phyloP scores from a whole-genome alignment of 148 eudicot genomes.

The Rheum nobile region DNA sequence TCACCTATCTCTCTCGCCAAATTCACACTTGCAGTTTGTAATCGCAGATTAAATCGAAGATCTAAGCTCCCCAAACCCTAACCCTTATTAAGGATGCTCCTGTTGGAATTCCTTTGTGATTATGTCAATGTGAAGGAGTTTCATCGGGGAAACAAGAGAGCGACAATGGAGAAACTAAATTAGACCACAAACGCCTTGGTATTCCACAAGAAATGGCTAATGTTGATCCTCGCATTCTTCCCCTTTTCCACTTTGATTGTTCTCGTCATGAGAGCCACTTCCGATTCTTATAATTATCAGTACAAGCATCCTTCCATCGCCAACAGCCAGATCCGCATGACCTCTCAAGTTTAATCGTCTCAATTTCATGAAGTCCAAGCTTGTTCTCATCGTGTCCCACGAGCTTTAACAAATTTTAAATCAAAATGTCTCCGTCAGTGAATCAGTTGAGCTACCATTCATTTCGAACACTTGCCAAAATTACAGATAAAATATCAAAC shows the following conservation, averaged over 20 bases:
- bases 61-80: slow-evolving; percentile 11
- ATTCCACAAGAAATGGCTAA: slow-evolving; percentile 49
- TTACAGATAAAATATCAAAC: no score
- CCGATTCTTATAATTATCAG: slow-evolving; percentile 27
- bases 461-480: no score
- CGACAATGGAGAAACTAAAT: slow-evolving; percentile 41
- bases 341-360: slow-evolving; percentile 33
- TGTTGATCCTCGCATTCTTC: slow-evolving; percentile 34
- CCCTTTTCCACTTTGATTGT: slow-evolving; percentile 55
- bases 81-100: slow-evolving; percentile 5
- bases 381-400: slow-evolving; percentile 79
- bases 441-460: no score
- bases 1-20: no score
- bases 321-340: slow-evolving; percentile 1
- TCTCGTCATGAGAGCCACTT: slow-evolving; percentile 43
- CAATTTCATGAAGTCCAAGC: slow-evolving; percentile 88
- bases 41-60: slow-evolving; percentile 33
- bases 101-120: not conserved
- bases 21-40: not conserved
- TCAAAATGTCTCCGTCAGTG: no score
- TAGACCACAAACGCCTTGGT: slow-evolving; percentile 8
- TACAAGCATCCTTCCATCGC: not conserved
- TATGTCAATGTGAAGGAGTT: not conserved
- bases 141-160: slow-evolving; percentile 1
- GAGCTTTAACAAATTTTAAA: no score